A percentile compares a stretch with the other conserved stretches of the same genome.
Evolutionary conservation across 192 early-diverging fungal species (phyloP).

Genomic region (Chytriomyces hyalinus): DNA sequence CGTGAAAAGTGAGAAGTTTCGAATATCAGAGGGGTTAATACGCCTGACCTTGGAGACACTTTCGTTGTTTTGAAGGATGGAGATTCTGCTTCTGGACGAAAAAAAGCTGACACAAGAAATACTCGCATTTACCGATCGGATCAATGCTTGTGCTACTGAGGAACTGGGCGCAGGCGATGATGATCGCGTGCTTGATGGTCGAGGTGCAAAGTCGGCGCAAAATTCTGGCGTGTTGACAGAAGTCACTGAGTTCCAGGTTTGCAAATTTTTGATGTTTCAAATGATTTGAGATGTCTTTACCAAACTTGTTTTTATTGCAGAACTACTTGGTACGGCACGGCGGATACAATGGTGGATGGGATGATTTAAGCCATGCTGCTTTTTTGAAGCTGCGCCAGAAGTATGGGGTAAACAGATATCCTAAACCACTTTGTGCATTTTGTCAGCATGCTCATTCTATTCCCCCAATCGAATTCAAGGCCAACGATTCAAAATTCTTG

Average conservation of each 20-base stretch:
- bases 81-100: slow-evolving; percentile 21
- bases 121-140: not conserved
- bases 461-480: not conserved
- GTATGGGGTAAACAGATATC: slow-evolving; percentile 26
- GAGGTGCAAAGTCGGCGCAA: too few species aligned
- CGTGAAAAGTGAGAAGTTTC: slow-evolving; percentile 12
- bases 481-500: slow-evolving; percentile 21
- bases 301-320: slow-evolving; percentile 10
- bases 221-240: not conserved
- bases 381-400: slow-evolving; percentile 43
- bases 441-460: not conserved
- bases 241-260: slow-evolving; percentile 31
- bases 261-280: not conserved
- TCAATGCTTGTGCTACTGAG: not conserved
- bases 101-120: slow-evolving; percentile 7
- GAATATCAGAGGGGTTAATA: not conserved
- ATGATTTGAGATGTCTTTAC: not conserved
- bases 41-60: not conserved
- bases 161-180: too few species aligned
- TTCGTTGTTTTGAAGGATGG: slow-evolving; percentile 8
- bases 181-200: too few species aligned
- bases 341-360: slow-evolving; percentile 48
- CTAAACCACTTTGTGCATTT: not conserved
- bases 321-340: slow-evolving; percentile 41
- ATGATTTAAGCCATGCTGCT: slow-evolving; percentile 43